Conservation (phyloP, 441 rosid species). For the Erysimum pusillum region DNA sequence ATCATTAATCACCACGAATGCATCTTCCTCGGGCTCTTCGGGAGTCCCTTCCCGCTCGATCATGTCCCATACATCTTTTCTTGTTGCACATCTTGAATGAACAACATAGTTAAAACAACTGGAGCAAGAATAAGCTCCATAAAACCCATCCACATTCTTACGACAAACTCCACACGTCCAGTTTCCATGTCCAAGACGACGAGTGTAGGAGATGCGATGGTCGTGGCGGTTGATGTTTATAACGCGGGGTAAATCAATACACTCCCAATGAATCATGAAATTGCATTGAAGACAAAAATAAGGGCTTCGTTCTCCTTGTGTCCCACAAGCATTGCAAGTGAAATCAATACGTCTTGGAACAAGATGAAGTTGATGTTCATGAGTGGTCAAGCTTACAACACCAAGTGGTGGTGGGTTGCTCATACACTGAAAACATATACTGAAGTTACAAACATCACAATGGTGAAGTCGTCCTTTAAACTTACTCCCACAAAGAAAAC, state of each 20-base stretch:
- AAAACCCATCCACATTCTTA: neutral
- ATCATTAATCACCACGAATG: constrained; percentile 18
- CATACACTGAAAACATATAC: constrained; percentile 25
- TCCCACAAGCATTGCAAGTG: constrained; percentile 55
- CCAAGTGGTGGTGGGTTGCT: neutral
- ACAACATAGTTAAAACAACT: constrained; percentile 18
- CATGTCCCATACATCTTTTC: constrained; percentile 19
- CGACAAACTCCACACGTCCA: constrained; percentile 21
- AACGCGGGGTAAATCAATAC: constrained; percentile 23
- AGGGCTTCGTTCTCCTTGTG: constrained; percentile 54
- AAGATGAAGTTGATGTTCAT: constrained; percentile 37
- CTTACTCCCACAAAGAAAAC: no score
- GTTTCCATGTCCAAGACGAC: constrained; percentile 2
- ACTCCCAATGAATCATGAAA: constrained; percentile 35
- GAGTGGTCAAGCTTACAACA: neutral
- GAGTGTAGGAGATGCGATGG: constrained; percentile 30
- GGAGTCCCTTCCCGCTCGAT: neutral
- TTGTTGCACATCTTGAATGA: constrained; percentile 31
- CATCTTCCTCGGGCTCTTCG: constrained; percentile 10
- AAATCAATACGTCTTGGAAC: constrained; percentile 1
- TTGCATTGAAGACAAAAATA: constrained; percentile 51
- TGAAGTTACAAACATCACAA: constrained; percentile 25
- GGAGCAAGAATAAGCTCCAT: constrained; percentile 33
- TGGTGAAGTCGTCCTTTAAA: no score
- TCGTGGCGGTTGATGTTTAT: constrained; percentile 33